A percentile compares a stretch with the other conserved stretches of the same genome.
Evolutionary conservation across 306 rosid genomes (phyloP).

Genomic region (Pyrus pyrifolia): DNA sequence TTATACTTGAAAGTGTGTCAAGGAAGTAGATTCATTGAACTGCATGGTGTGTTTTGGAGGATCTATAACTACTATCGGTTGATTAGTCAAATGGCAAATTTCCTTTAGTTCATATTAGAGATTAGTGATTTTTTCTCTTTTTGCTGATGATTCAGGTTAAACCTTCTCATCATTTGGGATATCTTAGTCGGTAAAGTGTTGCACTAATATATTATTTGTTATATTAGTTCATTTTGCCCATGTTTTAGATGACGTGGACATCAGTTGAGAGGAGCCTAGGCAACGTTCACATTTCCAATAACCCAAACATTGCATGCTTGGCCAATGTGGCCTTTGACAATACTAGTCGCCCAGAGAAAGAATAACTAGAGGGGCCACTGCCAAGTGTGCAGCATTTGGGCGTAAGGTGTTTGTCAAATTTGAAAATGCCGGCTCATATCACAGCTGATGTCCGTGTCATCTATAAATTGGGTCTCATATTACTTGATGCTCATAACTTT

Average conservation of each 20-base stretch:
- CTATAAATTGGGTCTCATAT: not conserved
- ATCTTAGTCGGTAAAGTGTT: not conserved
- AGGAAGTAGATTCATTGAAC: not conserved
- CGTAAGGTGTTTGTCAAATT: not conserved
- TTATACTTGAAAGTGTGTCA: not conserved
- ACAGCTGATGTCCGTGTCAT: not conserved
- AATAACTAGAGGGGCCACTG: not conserved
- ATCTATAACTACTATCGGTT: not conserved
- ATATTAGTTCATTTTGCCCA: not conserved
- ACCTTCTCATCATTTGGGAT: not conserved
- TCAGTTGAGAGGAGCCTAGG: not conserved
- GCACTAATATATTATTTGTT: not conserved
- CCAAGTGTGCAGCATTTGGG: not conserved
- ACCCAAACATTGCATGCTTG: not conserved
- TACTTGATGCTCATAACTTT: not conserved
- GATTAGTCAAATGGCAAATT: not conserved
- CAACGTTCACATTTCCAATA: not conserved
- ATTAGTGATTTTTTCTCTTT: not conserved
- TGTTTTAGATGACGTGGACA: not conserved
- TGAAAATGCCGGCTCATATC: not conserved
- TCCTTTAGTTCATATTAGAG: not conserved
- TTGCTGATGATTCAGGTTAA: not conserved
- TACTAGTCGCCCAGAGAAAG: not conserved
- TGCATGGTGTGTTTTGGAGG: not conserved
- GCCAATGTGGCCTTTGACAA: not conserved